Evolutionary conservation across 2,329 filamentous ascomycete genomes (phyloP), one percentile per base, ranked within the genome.

Genomic region (Fusarium chlamydosporum): DNA sequence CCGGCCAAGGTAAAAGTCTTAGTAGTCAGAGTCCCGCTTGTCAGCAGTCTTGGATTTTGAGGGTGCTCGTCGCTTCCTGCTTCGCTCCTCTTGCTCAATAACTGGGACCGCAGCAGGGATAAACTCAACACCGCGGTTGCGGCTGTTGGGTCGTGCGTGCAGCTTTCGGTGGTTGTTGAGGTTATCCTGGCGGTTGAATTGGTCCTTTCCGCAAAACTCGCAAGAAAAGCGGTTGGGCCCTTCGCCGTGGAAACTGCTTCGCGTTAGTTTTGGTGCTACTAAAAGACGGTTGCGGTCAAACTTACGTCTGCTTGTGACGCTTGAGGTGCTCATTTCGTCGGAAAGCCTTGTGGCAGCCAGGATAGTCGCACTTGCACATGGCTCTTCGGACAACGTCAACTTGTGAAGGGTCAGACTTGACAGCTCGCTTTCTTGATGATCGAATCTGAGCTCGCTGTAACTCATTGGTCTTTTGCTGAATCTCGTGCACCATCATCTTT

Each of bases 301-400:
- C 83, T 79, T 72, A 87, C 85, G 83, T 83, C 54, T 81, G 80
- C 52, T 83, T 79, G 72, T 88, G 86, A 29, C 86, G 81, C 77
- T 87, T 88, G 18, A 87, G 76, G 65, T 88, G 86, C 74, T 88
- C 86, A 26, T 82, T 83, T 56, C 85, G 80, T 68, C 84, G 82
- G 62, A 85, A 86, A 0, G 80, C 81, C 68, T 82, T 83, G 67
- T 80, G 73, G 73, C 85, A 88, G 29, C 79, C 79, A 8, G 79
- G 79, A 33, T 82, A 80, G 16, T 81, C 76, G 66, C 85, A 87
- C 64, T 81, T 79, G 77, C 76, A 83, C 76, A 77, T 81, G 69
- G 77, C 78, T 45, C 77, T 68, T n/a, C 76, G 76, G 12, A 80
- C 78, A 13, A 80, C 77, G n/a, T 80, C 77, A 12, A 80, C 75